Evolutionary conservation across 192 early-diverging fungal species (phyloP), one percentile per base, ranked within the genome.

Genomic region (Spizellomyces sp.): DNA sequence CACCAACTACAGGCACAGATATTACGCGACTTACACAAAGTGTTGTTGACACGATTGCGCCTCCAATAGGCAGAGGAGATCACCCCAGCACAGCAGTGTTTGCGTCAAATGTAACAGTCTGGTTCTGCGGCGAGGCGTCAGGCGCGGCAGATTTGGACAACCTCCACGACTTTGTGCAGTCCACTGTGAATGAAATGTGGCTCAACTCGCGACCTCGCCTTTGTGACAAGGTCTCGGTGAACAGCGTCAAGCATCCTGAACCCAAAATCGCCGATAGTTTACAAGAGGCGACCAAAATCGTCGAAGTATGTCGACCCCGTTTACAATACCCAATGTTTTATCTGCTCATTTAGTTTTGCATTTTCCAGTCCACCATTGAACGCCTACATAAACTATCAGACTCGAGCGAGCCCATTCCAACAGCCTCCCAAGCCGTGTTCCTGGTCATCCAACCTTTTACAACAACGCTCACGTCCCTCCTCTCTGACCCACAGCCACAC

Each of bases 121-220:
- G 77, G 79, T 65, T 83, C 14, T 80, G 79, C 59, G 71, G 70
- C 19, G 71, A 80, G 62, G 71, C 48, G 0, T 77, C 75, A 17
- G 54, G 58, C 47, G 71, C 45, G 14, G 63, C 45, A 6, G 61
- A 68, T 45, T 19, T 66, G 8, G 77, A 65, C 44, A 36, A 64
- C 21, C 69, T 83, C 9, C 81, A 79, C 58, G 81, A 83, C 62
- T 83, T 80, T 71, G 69, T 83, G 5, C 78, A 80, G 50, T 56
- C 75, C 43, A 80, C 78, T 4, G 78, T 73, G 5, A 74, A 75
- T 44, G 75, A 77, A 56, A 67, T 79, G 62, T 83, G 81, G 81
- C 42, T 61, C 14, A 71, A 60, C 17, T 58, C 59, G 15, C 17
- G 15, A 8, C 62, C 58, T 27, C 70, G 75, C 45, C 19, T 80